Evolutionary conservation across 2,329 filamentous ascomycete genomes (phyloP).

Genomic region (Aurifilum marmelostoma): DNA sequence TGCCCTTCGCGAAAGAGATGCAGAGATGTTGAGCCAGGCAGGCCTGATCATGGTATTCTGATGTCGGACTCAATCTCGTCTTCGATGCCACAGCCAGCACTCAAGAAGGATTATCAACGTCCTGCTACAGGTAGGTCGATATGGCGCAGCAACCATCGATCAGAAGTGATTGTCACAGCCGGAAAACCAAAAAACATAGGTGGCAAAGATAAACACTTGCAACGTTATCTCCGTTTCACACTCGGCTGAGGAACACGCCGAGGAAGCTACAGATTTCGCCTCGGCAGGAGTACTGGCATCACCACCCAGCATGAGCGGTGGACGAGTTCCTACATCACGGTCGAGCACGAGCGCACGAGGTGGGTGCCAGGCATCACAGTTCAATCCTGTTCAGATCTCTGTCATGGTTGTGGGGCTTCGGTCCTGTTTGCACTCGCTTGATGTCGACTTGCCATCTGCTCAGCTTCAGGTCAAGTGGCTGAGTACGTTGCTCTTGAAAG

Average conservation of each 20-base stretch:
- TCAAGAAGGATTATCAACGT: neutral
- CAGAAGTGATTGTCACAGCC: neutral
- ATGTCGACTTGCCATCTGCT: neutral
- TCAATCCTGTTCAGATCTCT: neutral
- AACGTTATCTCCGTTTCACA: no score
- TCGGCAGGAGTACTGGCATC: neutral
- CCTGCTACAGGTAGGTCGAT: neutral
- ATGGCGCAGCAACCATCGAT: neutral
- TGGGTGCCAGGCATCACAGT: neutral
- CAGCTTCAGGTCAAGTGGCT: neutral
- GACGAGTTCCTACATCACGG: conserved; percentile 1
- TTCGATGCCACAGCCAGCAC: neutral
- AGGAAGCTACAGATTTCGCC: neutral
- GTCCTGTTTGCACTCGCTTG: neutral
- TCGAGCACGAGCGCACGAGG: conserved; percentile 4
- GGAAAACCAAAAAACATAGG: neutral
- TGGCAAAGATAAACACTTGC: neutral
- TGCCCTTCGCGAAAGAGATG: neutral
- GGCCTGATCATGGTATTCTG: neutral
- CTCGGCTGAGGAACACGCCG: neutral
- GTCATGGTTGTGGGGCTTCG: neutral
- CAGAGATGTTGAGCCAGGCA: neutral
- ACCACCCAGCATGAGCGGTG: neutral
- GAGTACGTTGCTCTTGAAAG: neutral
- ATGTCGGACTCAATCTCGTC: neutral